These are phyloP conservation scores for Lichtheimia hyalospora DNA, from an alignment of 371 early-diverging fungal species.

Conservation along the genomic window DNA sequence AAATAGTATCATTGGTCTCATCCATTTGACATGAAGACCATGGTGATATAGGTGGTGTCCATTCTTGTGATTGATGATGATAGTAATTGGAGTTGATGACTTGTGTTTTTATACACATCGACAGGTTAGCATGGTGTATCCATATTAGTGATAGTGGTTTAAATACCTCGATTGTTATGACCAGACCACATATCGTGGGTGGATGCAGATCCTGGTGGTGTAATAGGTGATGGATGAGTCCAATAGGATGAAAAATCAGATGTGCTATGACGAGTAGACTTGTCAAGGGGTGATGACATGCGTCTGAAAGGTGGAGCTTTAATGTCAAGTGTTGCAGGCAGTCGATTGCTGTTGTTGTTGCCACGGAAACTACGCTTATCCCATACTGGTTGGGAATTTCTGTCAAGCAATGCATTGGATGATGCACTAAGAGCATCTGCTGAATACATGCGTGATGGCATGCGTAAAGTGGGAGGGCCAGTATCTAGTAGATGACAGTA, in stretches of 20 bases:
- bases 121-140: too few species aligned
- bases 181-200: background rate
- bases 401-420: background rate
- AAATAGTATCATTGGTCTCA: background rate
- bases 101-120: too few species aligned
- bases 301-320: background rate
- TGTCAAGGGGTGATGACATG: background rate
- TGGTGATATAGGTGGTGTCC: constrained; percentile 10
- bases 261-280: too few species aligned
- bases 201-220: background rate
- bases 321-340: background rate
- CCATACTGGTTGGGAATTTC: background rate
- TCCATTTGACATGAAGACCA: background rate
- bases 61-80: constrained; percentile 3
- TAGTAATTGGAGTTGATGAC: too few species aligned
- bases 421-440: background rate
- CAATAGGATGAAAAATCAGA: background rate
- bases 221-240: background rate
- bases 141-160: too few species aligned
- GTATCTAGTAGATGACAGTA: too few species aligned
- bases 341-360: background rate
- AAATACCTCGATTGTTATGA: too few species aligned
- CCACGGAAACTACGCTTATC: background rate
- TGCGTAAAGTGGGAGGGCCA: too few species aligned
- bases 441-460: too few species aligned